These are phyloP conservation scores for Lactarius pseudohatsudake DNA, from an alignment of 768 basidiomycete genomes.

Conservation along the genomic window DNA sequence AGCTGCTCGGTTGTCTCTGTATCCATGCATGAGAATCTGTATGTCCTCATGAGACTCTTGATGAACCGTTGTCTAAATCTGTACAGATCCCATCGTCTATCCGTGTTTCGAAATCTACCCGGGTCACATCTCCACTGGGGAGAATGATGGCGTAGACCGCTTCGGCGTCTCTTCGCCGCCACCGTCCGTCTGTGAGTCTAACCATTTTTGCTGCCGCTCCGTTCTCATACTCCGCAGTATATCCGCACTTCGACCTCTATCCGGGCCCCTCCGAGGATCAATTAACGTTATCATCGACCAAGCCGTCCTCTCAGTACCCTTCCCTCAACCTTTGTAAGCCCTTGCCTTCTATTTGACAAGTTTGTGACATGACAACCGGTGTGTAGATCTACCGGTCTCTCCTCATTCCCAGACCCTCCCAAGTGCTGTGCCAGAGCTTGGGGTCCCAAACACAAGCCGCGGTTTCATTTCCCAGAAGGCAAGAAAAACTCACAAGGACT, in stretches of 20 bases:
- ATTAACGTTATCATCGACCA: not conserved
- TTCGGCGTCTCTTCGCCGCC: slow-evolving; percentile 12
- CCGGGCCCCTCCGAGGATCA: slow-evolving; percentile 8
- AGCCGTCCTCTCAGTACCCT: slow-evolving; percentile 30
- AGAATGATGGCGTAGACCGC: slow-evolving; percentile 24
- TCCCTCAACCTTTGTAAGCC: slow-evolving; percentile 32
- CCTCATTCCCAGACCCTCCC: slow-evolving; percentile 34
- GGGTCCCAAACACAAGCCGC: not conserved
- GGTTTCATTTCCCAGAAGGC: not conserved
- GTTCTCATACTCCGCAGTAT: slow-evolving; percentile 21
- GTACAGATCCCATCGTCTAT: slow-evolving; percentile 22
- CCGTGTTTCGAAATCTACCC: slow-evolving; percentile 28
- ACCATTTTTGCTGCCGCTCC: not conserved
- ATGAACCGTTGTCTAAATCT: not conserved
- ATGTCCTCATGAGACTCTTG: not conserved
- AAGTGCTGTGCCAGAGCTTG: not conserved
- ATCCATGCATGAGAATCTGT: slow-evolving; percentile 17
- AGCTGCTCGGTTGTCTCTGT: not conserved
- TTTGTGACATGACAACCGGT: not conserved
- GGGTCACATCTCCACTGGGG: slow-evolving; percentile 13
- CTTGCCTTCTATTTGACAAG: not conserved
- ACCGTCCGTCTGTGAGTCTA: slow-evolving; percentile 15
- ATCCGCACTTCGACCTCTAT: slow-evolving; percentile 35
- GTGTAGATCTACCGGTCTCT: slow-evolving; percentile 33
- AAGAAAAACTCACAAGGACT: slow-evolving; percentile 10